phyloP scores from a whole-genome alignment of 2,329 filamentous ascomycete genomes.

The Cladosporium sp. region DNA sequence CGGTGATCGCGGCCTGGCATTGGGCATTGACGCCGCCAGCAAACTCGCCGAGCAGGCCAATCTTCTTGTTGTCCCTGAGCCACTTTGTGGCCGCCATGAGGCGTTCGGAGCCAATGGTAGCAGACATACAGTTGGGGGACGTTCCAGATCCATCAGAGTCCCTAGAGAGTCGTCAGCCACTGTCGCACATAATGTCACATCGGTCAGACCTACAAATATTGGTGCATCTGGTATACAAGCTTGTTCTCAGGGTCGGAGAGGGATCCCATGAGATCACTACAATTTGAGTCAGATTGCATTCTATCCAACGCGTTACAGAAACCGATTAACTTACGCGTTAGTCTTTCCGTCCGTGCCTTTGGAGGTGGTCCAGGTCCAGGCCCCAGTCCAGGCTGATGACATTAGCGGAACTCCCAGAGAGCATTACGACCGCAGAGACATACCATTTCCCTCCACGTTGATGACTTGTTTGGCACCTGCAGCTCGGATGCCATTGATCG shows the following conservation, averaged over 20 bases:
- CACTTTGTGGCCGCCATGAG: conserved; percentile 50
- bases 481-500: conserved; percentile 43
- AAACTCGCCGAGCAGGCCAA: conserved; percentile 52
- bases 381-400: conserved; percentile 37
- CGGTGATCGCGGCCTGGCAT: conserved; percentile 48
- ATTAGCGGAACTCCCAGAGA: neutral
- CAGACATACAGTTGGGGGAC: conserved; percentile 45
- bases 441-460: conserved; percentile 53
- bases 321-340: conserved; percentile 29
- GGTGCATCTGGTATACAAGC: conserved; percentile 59
- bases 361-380: conserved; percentile 48
- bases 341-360: conserved; percentile 38
- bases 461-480: conserved; percentile 52
- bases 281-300: neutral
- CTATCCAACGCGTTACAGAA: neutral
- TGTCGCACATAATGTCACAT: neutral
- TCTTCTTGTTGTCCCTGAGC: conserved; percentile 51
- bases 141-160: conserved; percentile 54
- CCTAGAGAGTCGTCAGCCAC: conserved; percentile 29
- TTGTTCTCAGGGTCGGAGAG: conserved; percentile 52
- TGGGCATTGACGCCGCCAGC: conserved; percentile 49
- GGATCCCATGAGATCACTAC: conserved; percentile 36
- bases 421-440: neutral
- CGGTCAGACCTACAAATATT: conserved; percentile 38
- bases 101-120: conserved; percentile 52